Percentiles rank a stretch among this genome's conserved stretches.
Conservation (phyloP, 78 protist genomes). For the Polysphondylium violaceum region DNA sequence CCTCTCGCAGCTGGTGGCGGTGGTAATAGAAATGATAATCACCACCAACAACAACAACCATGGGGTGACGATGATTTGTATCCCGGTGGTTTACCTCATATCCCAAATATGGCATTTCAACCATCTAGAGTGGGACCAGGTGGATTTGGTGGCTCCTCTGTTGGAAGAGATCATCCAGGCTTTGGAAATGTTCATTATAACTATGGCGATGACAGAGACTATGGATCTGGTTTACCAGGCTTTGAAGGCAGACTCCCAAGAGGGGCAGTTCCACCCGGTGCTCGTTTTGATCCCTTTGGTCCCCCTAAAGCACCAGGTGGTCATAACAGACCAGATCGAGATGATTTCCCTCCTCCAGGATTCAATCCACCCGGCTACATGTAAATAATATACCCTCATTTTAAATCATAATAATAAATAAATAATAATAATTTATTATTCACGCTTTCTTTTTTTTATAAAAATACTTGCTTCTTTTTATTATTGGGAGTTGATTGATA, state of each 20-base stretch:
- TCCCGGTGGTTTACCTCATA: conserved; percentile 41
- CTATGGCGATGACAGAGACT: neutral
- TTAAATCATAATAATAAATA: neutral
- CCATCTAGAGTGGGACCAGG: neutral
- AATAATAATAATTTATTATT: neutral
- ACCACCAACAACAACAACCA: neutral
- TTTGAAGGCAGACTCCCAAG: conserved; percentile 34
- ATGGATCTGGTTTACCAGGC: conserved; percentile 4
- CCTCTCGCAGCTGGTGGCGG: conserved; percentile 48
- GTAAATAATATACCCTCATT: neutral
- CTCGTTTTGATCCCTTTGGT: conserved; percentile 76
- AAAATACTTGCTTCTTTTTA: no score
- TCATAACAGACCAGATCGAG: conserved; percentile 17
- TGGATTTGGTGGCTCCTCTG: conserved; percentile 13
- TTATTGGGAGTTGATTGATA: no score
- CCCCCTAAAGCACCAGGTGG: conserved; percentile 14
- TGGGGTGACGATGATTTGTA: conserved; percentile 34
- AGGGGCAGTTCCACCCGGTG: conserved; percentile 78
- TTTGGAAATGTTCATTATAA: conserved; percentile 60
- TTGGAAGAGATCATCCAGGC: conserved; percentile 71
- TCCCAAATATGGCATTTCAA: neutral
- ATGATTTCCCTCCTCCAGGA: conserved; percentile 59
- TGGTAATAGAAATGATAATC: neutral
- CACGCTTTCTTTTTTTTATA: no score
- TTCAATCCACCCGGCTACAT: conserved; percentile 22